Evolutionary conservation across 2,329 filamentous ascomycete species (phyloP).

Genomic region (Cryphonectria nitschkei): DNA sequence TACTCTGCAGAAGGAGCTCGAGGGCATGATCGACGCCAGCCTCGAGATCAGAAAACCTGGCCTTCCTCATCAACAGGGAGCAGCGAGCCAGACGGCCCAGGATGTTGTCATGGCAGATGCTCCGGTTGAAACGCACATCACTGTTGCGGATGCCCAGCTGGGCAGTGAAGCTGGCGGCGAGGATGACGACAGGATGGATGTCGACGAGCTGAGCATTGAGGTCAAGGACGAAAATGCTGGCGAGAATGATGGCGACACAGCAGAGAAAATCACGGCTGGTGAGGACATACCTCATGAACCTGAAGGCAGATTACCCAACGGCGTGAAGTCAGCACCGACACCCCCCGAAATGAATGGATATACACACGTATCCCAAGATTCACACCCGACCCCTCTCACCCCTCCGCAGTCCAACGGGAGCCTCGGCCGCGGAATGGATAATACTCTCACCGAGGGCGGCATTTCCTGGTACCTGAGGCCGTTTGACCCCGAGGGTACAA

Average conservation of each 20-base stretch:
- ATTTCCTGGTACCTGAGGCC: slow-evolving; percentile 85
- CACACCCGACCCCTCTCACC: slow-evolving; percentile 59
- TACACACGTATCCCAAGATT: slow-evolving; percentile 37
- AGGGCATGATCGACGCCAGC: slow-evolving; percentile 71
- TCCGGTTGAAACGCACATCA: slow-evolving; percentile 50
- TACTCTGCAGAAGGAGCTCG: slow-evolving; percentile 72
- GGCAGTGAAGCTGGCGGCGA: slow-evolving; percentile 40
- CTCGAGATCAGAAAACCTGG: slow-evolving; percentile 57
- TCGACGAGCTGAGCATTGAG: slow-evolving; percentile 35
- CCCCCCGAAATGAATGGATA: slow-evolving; percentile 55
- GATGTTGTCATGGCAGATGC: slow-evolving; percentile 59
- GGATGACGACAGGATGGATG: slow-evolving; percentile 35
- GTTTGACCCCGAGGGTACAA: slow-evolving; percentile 81
- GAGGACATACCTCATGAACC: slow-evolving; percentile 34
- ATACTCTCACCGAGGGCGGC: slow-evolving; percentile 72
- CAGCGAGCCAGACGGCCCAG: slow-evolving; percentile 45
- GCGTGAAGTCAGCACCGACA: slow-evolving; percentile 43
- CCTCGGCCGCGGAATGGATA: slow-evolving; percentile 50
- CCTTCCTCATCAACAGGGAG: slow-evolving; percentile 40
- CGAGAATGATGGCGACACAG: slow-evolving; percentile 37
- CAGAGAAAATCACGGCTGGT: slow-evolving; percentile 35
- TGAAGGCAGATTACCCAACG: slow-evolving; percentile 36
- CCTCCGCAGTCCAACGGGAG: slow-evolving; percentile 69
- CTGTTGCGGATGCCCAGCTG: slow-evolving; percentile 43
- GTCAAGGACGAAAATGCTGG: slow-evolving; percentile 40